A percentile compares a stretch with the other conserved stretches of the same genome.
Evolutionary conservation across 305 asterid species (phyloP).

Genomic region (Caryopteris hybrid): DNA sequence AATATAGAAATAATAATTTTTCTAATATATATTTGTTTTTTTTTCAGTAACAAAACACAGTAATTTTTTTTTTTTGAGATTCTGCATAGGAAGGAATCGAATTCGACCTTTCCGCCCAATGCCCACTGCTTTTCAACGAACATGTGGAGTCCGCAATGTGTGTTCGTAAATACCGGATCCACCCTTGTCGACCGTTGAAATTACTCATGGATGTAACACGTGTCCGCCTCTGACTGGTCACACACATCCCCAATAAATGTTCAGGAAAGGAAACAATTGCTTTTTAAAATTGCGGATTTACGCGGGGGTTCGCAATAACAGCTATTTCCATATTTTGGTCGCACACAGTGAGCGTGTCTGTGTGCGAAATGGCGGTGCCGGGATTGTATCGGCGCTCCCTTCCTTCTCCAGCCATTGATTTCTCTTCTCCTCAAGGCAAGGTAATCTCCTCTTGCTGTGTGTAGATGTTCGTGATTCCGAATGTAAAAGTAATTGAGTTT

Average conservation of each 20-base stretch:
- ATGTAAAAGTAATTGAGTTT: too few species aligned
- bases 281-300: background rate
- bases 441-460: slow-evolving; percentile 12
- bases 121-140: background rate
- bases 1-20: too few species aligned
- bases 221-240: background rate
- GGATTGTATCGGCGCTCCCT: slow-evolving; percentile 61
- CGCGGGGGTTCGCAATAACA: background rate
- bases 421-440: slow-evolving; percentile 69
- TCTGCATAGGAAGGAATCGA: background rate
- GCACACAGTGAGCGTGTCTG: slow-evolving; percentile 6
- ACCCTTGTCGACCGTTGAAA: background rate
- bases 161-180: background rate
- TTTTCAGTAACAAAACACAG: too few species aligned
- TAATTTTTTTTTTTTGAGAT: background rate
- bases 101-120: background rate
- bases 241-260: background rate
- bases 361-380: slow-evolving; percentile 44
- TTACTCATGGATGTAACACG: background rate
- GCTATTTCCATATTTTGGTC: background rate
- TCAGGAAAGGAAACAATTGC: background rate
- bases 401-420: slow-evolving; percentile 69
- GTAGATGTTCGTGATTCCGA: too few species aligned
- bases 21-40: too few species aligned
- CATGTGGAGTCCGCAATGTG: background rate